Base-by-base conservation (phyloP, 371 early-diverging fungal species). In the Syncephalastrum monosporum region DNA sequence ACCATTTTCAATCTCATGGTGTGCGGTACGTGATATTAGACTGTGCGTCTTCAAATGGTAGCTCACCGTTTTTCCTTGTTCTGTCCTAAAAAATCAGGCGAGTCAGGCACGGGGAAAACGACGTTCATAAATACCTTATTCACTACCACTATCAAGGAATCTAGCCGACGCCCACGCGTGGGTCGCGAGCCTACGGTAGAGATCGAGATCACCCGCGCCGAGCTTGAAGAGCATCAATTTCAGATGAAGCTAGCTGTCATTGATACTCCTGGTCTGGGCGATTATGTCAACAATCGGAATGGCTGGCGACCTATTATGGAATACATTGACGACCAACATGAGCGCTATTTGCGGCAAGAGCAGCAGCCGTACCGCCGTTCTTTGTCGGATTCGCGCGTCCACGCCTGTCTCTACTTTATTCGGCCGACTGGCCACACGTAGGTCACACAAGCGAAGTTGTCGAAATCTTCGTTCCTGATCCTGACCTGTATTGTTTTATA, bases 211-310 rank as follows among this genome's bases (percentile, higher is more conserved):
- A 66, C 66, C 27, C 61, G 60, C 55, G 66, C 66, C 29, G 96
- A 93, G 64, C 81, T 98, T 55, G 96, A 96, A 76, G 98, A 98
- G 77, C 95, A 96, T 76, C 91, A 90, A 74, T 97, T 98, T 82
- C 88, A 87, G 50, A 95, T 96, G 58, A 91, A 93, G 57, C 79
- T 98, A 64, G 93, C 87, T 44, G 90, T 96, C 42, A 87, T 95
- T 64, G 95, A 95, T 69, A 92, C 93, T 14, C 93, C 92, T 53
- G 95, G 95, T 14, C 93, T 95, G 74, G 95, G 95, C 50, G 95
- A 95, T 71, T 95, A 91, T 70, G 82, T 86, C 56, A 81, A 86
- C 75, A 82, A 90, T 69, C 67, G 79, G 56, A 80, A 87, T 62
- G 85, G 86, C 65, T 88, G 89, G 88, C 77, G 83, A 33, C 86